Conservation (phyloP, 257 asterid species). For the Solanum megistacrolobum region DNA sequence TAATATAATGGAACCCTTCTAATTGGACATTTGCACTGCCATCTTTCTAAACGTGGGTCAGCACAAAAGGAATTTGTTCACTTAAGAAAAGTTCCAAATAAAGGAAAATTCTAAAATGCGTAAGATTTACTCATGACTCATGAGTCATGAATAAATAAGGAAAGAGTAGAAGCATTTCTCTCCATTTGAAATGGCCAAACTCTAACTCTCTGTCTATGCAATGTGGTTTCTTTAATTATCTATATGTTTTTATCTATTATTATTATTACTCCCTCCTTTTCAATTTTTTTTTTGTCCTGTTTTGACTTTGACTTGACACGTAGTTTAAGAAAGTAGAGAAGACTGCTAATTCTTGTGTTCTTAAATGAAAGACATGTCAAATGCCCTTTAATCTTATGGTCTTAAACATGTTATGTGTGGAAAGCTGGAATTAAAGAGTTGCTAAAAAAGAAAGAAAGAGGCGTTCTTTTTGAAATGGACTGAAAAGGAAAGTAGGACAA, state of each 20-base stretch:
- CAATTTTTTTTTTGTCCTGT: not conserved
- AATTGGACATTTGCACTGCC: not conserved
- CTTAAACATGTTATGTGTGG: not conserved
- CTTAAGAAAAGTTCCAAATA: not conserved
- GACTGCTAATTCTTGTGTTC: not conserved
- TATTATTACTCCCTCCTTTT: not conserved
- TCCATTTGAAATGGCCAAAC: not conserved
- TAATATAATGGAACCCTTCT: not conserved
- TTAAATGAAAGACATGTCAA: not conserved
- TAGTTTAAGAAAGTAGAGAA: not conserved
- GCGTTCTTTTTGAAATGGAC: not conserved
- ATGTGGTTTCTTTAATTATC: not conserved
- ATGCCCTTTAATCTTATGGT: not conserved
- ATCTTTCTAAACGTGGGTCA: not conserved
- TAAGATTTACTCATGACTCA: not conserved
- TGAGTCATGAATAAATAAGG: not conserved
- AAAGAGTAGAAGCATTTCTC: not conserved
- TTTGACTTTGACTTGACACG: not conserved
- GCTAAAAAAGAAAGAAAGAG: not conserved
- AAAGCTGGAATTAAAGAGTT: not conserved
- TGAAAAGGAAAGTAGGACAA: not conserved
- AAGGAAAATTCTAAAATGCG: not conserved
- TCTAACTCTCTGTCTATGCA: not conserved
- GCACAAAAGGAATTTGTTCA: not conserved
- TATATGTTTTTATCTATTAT: not conserved